Conservation (phyloP, 106 monocot genomes). For the Platanthera zijinensis region DNA sequence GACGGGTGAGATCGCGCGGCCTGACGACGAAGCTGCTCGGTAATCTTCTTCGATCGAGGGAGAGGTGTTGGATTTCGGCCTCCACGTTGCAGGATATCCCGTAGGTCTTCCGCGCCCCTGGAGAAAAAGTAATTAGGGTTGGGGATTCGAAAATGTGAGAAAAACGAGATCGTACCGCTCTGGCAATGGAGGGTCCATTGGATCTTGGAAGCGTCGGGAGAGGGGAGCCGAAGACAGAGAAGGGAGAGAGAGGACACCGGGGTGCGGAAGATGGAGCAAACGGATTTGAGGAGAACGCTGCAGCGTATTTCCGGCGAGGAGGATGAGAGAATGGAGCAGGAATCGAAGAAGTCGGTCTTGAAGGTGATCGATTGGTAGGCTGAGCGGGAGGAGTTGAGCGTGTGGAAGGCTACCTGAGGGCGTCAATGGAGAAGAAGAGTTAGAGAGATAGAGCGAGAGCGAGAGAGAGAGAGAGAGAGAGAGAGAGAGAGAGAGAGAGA, state of each 20-base stretch:
- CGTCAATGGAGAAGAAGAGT: not conserved
- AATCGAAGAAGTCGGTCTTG: constrained; percentile 67
- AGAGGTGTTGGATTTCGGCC: constrained; percentile 71
- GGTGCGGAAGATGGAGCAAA: constrained; percentile 70
- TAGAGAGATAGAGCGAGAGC: not conserved
- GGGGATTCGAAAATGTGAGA: not conserved
- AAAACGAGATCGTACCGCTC: constrained; percentile 27
- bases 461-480: constrained; percentile 7
- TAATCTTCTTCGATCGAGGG: constrained; percentile 56
- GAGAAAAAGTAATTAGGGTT: not conserved
- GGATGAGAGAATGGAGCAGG: constrained; percentile 20
- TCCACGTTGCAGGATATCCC: constrained; percentile 85
- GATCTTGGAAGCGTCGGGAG: constrained; percentile 59
- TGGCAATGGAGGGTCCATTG: constrained; percentile 69
- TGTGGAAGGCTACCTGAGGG: constrained; percentile 59
- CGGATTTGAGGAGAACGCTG: constrained; percentile 79
- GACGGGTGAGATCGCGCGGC: constrained; percentile 63
- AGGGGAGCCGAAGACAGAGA: constrained; percentile 40
- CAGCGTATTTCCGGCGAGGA: constrained; percentile 31
- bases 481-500: not conserved
- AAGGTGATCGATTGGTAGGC: constrained; percentile 76
- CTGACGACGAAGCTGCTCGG: constrained; percentile 70
- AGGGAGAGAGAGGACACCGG: constrained; percentile 44
- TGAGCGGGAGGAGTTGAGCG: constrained; percentile 85
- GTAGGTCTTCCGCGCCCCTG: constrained; percentile 84